Base-by-base conservation (phyloP, 768 basidiomycete genomes). In the Suillus variegatus region DNA sequence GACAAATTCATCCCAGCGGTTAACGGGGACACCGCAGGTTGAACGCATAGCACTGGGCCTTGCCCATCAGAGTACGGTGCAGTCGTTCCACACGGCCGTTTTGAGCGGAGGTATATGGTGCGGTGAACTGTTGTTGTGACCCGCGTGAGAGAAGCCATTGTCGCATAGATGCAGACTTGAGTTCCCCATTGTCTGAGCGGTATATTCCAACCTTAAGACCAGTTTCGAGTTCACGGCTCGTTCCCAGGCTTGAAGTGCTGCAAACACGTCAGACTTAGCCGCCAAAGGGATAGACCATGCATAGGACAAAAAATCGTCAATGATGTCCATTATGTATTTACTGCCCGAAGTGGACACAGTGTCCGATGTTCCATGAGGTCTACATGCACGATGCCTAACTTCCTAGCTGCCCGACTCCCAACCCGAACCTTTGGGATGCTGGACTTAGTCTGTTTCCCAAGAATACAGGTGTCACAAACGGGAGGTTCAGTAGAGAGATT, bases 1-100 rank as follows among this genome's bases (percentile, higher is more conserved):
- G 43, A 76, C 74, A 32, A 79, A 75, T 51, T 80, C 74, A 32
- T 77, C 73, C 79, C 79, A 80, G 0, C 72, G 65, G 54, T 73
- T 70, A 12, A 68, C 56, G 0, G 78, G 79, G 3, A 68, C 62
- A 0, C 70, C 65, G 16, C 70, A 67, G 16, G 71, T 72, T 25
- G 74, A 63, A 0, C 68, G 68, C 77, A 80, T 79, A 0, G 78
- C 66, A 1, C 69, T n/a, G 64, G 4, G 71, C 74, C 47, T 76
- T 73, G 14, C 68, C 70, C 62, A 80, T 69, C 3, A 80, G 61
- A 0, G 80, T 82, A 7, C 71, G 69, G 60, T 83, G 80, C 38
- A 77, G 60, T 0, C 76, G 2, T 18, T 43, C 41, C 4, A 43
- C 41, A 4, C 16, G 2, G 5, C 41, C 41, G 7, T 43, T 43